These are phyloP conservation scores for Scleromitrula shiraiana DNA, from an alignment of 2,329 filamentous ascomycete genomes.

Conservation along the genomic window DNA sequence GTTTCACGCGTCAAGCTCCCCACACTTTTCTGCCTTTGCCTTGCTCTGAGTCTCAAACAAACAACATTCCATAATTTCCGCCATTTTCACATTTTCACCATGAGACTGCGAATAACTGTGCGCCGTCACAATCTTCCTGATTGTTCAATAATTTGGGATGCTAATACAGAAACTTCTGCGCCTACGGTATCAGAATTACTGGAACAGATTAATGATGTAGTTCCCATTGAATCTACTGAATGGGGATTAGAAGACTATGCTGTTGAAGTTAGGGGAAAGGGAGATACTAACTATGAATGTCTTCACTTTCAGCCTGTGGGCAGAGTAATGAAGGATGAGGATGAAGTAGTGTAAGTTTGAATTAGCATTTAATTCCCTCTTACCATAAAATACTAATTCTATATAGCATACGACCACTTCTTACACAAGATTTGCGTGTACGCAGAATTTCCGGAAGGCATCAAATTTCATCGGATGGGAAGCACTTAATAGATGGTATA, in stretches of 20 bases:
- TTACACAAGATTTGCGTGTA: conserved; percentile 64
- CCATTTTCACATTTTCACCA: conserved; percentile 28
- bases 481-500: conserved; percentile 76
- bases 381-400: conserved; percentile 6
- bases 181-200: conserved; percentile 71
- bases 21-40: background rate
- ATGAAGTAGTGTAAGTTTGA: conserved; percentile 64
- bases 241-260: conserved; percentile 90
- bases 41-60: background rate
- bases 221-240: conserved; percentile 70
- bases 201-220: conserved; percentile 66
- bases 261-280: conserved; percentile 57
- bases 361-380: background rate
- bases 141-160: conserved; percentile 63
- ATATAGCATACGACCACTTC: conserved; percentile 76
- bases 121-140: conserved; percentile 67
- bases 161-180: conserved; percentile 37
- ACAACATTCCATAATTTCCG: conserved; percentile 12
- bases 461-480: conserved; percentile 73
- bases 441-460: conserved; percentile 67
- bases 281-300: conserved; percentile 67
- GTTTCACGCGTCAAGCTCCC: background rate
- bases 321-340: conserved; percentile 69
- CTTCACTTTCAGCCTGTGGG: conserved; percentile 73
- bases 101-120: conserved; percentile 69